phyloP scores from a whole-genome alignment of 2,329 filamentous ascomycete genomes.

The Reticulascus tulasneorum region DNA sequence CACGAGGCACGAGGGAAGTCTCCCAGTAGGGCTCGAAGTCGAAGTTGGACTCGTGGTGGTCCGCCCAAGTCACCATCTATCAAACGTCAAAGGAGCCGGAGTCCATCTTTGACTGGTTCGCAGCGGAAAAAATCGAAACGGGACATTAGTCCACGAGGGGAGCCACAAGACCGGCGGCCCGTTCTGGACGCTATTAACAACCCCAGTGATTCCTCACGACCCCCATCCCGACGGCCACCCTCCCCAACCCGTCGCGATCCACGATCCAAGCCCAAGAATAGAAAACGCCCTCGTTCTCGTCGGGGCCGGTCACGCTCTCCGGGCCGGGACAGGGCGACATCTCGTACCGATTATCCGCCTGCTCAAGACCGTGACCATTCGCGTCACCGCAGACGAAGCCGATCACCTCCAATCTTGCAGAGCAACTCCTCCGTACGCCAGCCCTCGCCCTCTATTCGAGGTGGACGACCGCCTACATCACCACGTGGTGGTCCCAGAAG shows the following conservation, averaged over 20 bases:
- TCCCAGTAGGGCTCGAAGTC: slow-evolving; percentile 9
- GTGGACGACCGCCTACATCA: slow-evolving; percentile 4
- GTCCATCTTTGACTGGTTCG: neutral
- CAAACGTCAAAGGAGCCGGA: slow-evolving; percentile 14
- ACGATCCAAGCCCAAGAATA: slow-evolving; percentile 7
- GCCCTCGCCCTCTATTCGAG: slow-evolving; percentile 4
- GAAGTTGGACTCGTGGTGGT: slow-evolving; percentile 6
- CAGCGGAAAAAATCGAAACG: slow-evolving; percentile 9
- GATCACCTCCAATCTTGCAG: slow-evolving; percentile 8
- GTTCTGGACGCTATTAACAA: neutral
- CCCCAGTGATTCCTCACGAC: slow-evolving; percentile 2
- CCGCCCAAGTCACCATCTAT: slow-evolving; percentile 6
- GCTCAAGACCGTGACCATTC: slow-evolving; percentile 8
- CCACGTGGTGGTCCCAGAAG: slow-evolving; percentile 9
- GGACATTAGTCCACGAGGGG: slow-evolving; percentile 10
- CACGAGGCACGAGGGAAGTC: slow-evolving; percentile 9
- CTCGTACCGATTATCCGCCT: slow-evolving; percentile 6
- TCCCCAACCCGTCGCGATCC: slow-evolving; percentile 6
- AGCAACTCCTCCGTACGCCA: no score
- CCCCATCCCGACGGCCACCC: slow-evolving; percentile 5
- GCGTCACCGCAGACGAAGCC: slow-evolving; percentile 4
- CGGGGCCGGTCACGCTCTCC: slow-evolving; percentile 14
- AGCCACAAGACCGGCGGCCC: slow-evolving; percentile 6
- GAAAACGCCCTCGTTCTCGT: slow-evolving; percentile 4
- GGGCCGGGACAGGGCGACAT: slow-evolving; percentile 2